Evolutionary conservation across 495 filamentous ascomycete genomes (phyloP).

Genomic region (Sporormia fimetaria): DNA sequence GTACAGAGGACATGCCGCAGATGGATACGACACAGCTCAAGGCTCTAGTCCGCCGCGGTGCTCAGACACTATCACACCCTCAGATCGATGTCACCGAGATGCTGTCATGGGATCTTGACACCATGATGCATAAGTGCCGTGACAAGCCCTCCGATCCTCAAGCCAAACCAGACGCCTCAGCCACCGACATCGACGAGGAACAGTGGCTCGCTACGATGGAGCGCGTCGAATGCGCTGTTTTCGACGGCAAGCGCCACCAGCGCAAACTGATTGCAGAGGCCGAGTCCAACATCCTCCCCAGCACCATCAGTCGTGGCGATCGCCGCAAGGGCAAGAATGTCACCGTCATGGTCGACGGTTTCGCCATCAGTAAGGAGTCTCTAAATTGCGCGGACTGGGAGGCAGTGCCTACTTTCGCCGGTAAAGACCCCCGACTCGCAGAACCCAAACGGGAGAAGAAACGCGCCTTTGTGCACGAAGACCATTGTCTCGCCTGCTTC

Average conservation of each 20-base stretch:
- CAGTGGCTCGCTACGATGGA: conserved; percentile 50
- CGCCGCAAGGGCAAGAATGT: conserved; percentile 48
- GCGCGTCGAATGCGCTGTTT: conserved; percentile 47
- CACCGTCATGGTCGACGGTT: conserved; percentile 50
- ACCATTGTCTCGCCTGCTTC: conserved; percentile 47
- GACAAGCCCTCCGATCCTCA: conserved; percentile 40
- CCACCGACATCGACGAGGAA: conserved; percentile 41
- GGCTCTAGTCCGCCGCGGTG: conserved; percentile 45
- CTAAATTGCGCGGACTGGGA: conserved; percentile 44
- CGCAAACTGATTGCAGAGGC: conserved; percentile 25
- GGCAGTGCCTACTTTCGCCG: conserved; percentile 46
- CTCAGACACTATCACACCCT: conserved; percentile 42
- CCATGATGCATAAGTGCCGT: conserved; percentile 46
- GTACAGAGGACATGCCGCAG: conserved; percentile 39
- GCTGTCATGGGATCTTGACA: conserved; percentile 47
- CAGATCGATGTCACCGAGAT: conserved; percentile 47
- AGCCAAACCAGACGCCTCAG: conserved; percentile 27
- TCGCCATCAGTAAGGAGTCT: conserved; percentile 48
- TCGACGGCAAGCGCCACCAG: conserved; percentile 44
- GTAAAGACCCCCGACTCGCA: conserved; percentile 44
- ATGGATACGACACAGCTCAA: conserved; percentile 44
- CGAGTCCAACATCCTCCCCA: conserved; percentile 33
- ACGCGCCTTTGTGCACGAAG: conserved; percentile 39
- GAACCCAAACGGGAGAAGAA: conserved; percentile 37
- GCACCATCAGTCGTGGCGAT: conserved; percentile 38